Evolutionary conservation across 768 basidiomycete genomes (phyloP).

Genomic region (Boletus tomentosulus): DNA sequence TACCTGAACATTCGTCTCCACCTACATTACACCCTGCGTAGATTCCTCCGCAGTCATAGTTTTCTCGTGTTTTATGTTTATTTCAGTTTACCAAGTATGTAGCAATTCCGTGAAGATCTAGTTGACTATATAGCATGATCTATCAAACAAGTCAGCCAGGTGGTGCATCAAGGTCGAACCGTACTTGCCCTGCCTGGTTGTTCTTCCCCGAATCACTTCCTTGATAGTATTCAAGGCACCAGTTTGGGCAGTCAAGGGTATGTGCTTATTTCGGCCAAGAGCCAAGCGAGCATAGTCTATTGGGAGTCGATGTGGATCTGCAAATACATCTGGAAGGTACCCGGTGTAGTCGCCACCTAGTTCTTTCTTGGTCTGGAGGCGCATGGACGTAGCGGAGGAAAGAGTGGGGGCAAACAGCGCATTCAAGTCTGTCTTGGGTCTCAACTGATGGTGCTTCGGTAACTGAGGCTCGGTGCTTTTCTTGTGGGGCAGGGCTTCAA

Average conservation of each 20-base stretch:
- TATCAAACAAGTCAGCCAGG: not conserved
- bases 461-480: not conserved
- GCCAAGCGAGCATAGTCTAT: slow-evolving; percentile 40
- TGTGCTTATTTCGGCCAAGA: slow-evolving; percentile 41
- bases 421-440: slow-evolving; percentile 20
- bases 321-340: slow-evolving; percentile 33
- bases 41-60: slow-evolving; percentile 9
- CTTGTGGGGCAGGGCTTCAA: not conserved
- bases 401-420: slow-evolving; percentile 13
- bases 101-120: slow-evolving; percentile 5
- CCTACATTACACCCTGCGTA: slow-evolving; percentile 13
- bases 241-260: slow-evolving; percentile 36
- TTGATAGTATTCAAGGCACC: slow-evolving; percentile 40
- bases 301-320: slow-evolving; percentile 33
- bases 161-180: not conserved
- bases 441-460: slow-evolving; percentile 17
- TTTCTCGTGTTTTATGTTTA: slow-evolving; percentile 28
- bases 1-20: slow-evolving; percentile 1
- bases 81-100: slow-evolving; percentile 16
- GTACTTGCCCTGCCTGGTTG: slow-evolving; percentile 11
- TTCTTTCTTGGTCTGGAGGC: slow-evolving; percentile 33
- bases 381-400: slow-evolving; percentile 7
- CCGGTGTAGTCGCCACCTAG: slow-evolving; percentile 50
- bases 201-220: slow-evolving; percentile 8
- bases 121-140: slow-evolving; percentile 5